Evolutionary conservation across 495 filamentous ascomycete species (phyloP), one percentile per base, ranked within the genome.

Genomic region (Xylaria bambusicola): DNA sequence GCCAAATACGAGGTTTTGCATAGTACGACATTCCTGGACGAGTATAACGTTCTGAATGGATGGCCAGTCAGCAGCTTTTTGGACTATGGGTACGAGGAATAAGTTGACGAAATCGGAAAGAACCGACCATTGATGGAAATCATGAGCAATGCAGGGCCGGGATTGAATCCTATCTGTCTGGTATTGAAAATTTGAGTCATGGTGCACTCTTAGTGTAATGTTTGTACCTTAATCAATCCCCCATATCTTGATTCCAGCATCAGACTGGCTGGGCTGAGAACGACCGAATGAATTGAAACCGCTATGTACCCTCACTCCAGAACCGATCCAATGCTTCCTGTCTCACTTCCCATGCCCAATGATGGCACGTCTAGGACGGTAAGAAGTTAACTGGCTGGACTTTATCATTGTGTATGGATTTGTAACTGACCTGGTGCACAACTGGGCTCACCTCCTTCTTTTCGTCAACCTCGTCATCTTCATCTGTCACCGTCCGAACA

Each of bases 271-370:
- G 6, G 15, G 15, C 12, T 38, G 3, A 38, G 13, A 38, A 10
- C 3, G 36, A 3, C 36, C 6, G 36, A 15, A 38, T 6, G 36
- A 15, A 38, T 15, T 15, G 36, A 15, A 38, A 15, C 12, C 36
- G 12, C 36, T 38, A 38, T 15, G 15, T 13, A 7, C 12, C 61
- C 23, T 64, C 62, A 7, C 45, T 66, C 78, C 78, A 80, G 54
- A 72, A 74, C 24, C 62, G 65, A 64, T 81, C 78, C 40, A 80
- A 59, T 33, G 70, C 71, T 35, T 73, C 68, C 60, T 81, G 78
- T 56, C 73, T 69, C 1, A 77, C 72, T 58, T 76, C 78, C 58
- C 68, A 79, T 10, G 73, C 79, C 78, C 78, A 80, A 58, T 82
- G 77, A 62, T 77, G 74, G 40, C 76, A 80, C 6, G 78, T 80